Conservation (phyloP, 441 rosid genomes). For the Arabidopsis hybrid region DNA sequence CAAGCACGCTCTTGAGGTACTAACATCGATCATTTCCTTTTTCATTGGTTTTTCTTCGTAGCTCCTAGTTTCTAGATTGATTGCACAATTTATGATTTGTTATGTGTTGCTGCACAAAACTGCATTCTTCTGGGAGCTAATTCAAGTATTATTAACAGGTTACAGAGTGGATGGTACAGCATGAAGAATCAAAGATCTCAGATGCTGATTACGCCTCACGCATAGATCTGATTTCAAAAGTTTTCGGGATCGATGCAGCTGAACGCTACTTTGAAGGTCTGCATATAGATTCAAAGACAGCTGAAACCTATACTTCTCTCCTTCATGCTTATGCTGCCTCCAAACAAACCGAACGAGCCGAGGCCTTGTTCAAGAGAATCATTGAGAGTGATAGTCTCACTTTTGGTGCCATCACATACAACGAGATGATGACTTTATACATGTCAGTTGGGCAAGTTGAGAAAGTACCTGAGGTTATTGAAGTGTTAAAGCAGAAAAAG, state of each 20-base stretch:
- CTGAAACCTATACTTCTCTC: conserved; percentile 87
- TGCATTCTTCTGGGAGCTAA: conserved; percentile 21
- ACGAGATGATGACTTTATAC: conserved; percentile 94
- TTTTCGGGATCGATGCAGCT: conserved; percentile 89
- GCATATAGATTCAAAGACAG: conserved; percentile 58
- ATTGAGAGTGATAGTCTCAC: conserved; percentile 54
- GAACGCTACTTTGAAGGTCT: conserved; percentile 86
- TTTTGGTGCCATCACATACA: conserved; percentile 72
- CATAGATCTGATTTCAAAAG: conserved; percentile 85
- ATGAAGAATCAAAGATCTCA: conserved; percentile 59
- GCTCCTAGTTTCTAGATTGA: too few species aligned
- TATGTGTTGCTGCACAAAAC: conserved; percentile 20
- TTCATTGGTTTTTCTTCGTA: background rate
- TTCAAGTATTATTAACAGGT: conserved; percentile 53
- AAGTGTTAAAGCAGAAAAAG: conserved; percentile 63
- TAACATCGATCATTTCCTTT: background rate
- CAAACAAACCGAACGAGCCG: conserved; percentile 71
- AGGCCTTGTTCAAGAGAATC: conserved; percentile 62
- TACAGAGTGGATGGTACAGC: conserved; percentile 79
- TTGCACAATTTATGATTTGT: background rate
- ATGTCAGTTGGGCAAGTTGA: conserved; percentile 83
- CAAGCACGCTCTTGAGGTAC: conserved; percentile 93
- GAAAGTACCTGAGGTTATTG: conserved; percentile 66
- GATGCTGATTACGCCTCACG: conserved; percentile 76
- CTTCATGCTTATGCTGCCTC: conserved; percentile 83